Percentiles rank a stretch among this genome's conserved stretches.
Conservation (phyloP, 148 eudicot species). For the Chenopodium album region DNA sequence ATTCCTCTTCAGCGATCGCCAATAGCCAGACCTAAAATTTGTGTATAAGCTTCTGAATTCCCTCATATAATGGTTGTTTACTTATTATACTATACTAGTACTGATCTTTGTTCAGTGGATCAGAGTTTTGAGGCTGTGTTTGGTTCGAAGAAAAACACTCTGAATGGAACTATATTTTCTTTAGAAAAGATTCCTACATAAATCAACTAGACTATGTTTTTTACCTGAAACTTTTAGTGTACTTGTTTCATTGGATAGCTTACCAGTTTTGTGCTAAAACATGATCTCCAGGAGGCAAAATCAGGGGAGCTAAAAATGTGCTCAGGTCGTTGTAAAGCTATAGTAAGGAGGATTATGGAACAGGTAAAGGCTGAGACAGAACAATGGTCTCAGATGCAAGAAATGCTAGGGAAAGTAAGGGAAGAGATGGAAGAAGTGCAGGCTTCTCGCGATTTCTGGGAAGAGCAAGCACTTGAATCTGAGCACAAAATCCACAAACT, state of each 20-base stretch:
- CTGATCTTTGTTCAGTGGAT: background rate
- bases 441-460: slow-evolving; percentile 82
- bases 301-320: slow-evolving; percentile 39
- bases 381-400: slow-evolving; percentile 99
- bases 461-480: slow-evolving; percentile 61
- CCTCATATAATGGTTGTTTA: background rate
- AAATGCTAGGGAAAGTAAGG: slow-evolving; percentile 72
- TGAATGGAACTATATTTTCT: background rate
- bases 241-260: background rate
- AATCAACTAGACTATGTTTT: background rate
- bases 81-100: background rate
- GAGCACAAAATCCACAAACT: slow-evolving; percentile 51
- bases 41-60: background rate
- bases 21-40: background rate
- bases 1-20: background rate
- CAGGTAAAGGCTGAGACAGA: slow-evolving; percentile 92
- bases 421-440: slow-evolving; percentile 88
- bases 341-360: slow-evolving; percentile 75
- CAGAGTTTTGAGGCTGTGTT: background rate
- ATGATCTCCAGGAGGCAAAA: slow-evolving; percentile 43
- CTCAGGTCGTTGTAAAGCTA: slow-evolving; percentile 70
- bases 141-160: background rate
- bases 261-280: background rate
- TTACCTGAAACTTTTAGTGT: background rate
- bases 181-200: background rate